phyloP scores from a whole-genome alignment of 78 protist genomes.

The Dictyostelium capitatum region DNA sequence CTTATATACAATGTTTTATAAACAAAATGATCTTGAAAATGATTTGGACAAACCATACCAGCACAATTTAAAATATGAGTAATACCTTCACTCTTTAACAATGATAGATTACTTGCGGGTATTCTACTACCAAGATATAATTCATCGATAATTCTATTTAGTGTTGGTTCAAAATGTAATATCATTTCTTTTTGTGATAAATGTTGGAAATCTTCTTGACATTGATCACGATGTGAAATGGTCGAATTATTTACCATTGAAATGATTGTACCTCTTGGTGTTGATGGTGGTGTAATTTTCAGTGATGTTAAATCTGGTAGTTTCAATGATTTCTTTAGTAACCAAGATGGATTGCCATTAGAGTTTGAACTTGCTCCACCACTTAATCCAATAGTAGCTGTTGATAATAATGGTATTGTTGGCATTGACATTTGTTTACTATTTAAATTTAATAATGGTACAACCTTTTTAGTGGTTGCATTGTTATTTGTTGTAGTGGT shows the following conservation, averaged over 20 bases:
- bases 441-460: constrained; percentile 21
- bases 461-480: not conserved
- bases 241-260: not conserved
- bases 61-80: constrained; percentile 83
- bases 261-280: not conserved
- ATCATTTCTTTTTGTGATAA: constrained; percentile 8
- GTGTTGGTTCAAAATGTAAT: constrained; percentile 59
- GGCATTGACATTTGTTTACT: constrained; percentile 56
- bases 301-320: constrained; percentile 10
- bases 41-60: constrained; percentile 73
- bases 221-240: constrained; percentile 7
- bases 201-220: not conserved
- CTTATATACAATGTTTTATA: constrained; percentile 72
- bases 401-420: not conserved
- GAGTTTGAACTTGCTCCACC: not conserved
- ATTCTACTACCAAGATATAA: constrained; percentile 53
- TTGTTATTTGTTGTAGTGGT: not conserved
- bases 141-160: constrained; percentile 22
- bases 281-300: constrained; percentile 16
- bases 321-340: not conserved
- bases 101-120: constrained; percentile 40
- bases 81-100: constrained; percentile 56
- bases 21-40: constrained; percentile 51
- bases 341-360: not conserved
- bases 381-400: not conserved